Conservation (phyloP, 805 yeast genomes). For the Saturnispora dispora region DNA sequence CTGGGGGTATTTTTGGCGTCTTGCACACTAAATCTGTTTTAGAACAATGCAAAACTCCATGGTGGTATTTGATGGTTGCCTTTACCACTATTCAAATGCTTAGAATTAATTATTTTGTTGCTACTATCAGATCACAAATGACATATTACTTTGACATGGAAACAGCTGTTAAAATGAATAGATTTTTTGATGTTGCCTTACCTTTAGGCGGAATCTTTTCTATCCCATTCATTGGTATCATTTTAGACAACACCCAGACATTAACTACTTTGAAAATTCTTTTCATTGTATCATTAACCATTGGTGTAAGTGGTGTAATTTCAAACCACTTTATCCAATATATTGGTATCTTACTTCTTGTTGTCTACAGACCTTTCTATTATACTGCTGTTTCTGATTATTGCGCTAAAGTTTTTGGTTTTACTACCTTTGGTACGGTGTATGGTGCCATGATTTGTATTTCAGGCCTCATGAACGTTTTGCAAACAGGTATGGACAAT, state of each 20-base stretch:
- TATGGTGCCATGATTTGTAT: constrained; percentile 80
- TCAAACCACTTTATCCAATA: constrained; percentile 43
- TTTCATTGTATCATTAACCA: constrained; percentile 42
- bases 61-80: constrained; percentile 71
- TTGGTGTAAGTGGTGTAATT: constrained; percentile 66
- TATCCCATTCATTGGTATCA: constrained; percentile 76
- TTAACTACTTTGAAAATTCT: constrained; percentile 47
- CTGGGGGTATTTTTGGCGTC: constrained; percentile 71
- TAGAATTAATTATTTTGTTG: constrained; percentile 86
- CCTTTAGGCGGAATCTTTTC: constrained; percentile 85
- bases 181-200: constrained; percentile 74
- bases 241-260: constrained; percentile 67
- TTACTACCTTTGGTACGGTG: constrained; percentile 82
- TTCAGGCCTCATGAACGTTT: constrained; percentile 71
- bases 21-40: constrained; percentile 48
- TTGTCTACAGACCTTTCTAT: constrained; percentile 81
- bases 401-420: constrained; percentile 89
- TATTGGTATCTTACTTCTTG: constrained; percentile 61
- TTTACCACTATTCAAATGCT: constrained; percentile 87
- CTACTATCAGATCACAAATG: constrained; percentile 80
- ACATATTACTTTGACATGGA: constrained; percentile 50
- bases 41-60: constrained; percentile 43
- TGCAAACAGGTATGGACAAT: constrained; percentile 61
- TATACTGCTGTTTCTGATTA: constrained; percentile 90
- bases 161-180: constrained; percentile 50